phyloP scores from a whole-genome alignment of 2,329 filamentous ascomycete genomes.

The Immersiporthe knoxdaviesiana region DNA sequence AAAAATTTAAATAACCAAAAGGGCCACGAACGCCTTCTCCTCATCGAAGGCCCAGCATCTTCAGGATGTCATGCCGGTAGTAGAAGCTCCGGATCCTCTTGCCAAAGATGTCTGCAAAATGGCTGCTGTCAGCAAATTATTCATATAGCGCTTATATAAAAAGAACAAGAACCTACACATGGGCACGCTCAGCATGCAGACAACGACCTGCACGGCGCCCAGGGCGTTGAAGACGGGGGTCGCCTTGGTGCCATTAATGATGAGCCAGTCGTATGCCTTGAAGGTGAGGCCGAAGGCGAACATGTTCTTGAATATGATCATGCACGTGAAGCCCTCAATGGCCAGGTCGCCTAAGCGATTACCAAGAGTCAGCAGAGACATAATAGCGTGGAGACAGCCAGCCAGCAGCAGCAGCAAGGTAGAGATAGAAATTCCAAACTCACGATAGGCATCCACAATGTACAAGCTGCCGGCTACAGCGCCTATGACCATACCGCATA shows the following conservation, averaged over 20 bases:
- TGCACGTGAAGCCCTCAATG: slow-evolving; percentile 85
- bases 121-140: not conserved
- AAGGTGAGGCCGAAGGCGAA: slow-evolving; percentile 87
- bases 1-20: not conserved
- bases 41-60: slow-evolving; percentile 45
- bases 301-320: slow-evolving; percentile 93
- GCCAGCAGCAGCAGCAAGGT: too few species aligned
- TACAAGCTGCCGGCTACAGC: slow-evolving; percentile 86
- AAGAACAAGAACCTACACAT: slow-evolving; percentile 65
- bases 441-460: slow-evolving; percentile 89
- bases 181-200: slow-evolving; percentile 76
- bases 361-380: slow-evolving; percentile 19
- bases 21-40: not conserved
- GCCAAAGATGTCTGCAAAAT: slow-evolving; percentile 71
- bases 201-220: slow-evolving; percentile 73
- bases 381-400: slow-evolving; percentile 6
- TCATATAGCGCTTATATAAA: not conserved
- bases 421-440: slow-evolving; percentile 40
- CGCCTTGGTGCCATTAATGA: slow-evolving; percentile 61
- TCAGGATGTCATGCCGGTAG: slow-evolving; percentile 72
- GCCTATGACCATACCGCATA: slow-evolving; percentile 89
- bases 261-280: slow-evolving; percentile 82
- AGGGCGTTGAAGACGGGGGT: slow-evolving; percentile 67
- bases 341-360: slow-evolving; percentile 67
- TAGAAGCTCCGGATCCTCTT: slow-evolving; percentile 78